Percentiles rank a stretch among this genome's conserved stretches.
These are phyloP conservation scores for Orobanche coerulescens DNA, from an alignment of 257 asterid species.

Conservation along the genomic window DNA sequence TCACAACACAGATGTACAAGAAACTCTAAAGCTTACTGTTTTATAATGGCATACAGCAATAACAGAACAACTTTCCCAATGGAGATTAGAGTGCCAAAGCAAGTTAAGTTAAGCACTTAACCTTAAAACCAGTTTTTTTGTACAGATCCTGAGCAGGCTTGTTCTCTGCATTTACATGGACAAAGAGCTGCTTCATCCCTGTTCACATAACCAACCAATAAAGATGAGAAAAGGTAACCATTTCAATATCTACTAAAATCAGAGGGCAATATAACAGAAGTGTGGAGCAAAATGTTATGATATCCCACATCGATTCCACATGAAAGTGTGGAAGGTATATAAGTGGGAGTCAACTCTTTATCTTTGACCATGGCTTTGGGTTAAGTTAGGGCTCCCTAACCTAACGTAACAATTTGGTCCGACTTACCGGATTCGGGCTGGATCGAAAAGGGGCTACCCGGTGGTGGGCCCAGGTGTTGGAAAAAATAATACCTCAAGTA, in stretches of 20 bases:
- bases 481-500: too few relatives aligned
- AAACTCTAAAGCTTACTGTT: neutral
- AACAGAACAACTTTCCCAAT: neutral
- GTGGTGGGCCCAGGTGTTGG: too few relatives aligned
- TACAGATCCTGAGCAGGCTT: slow-evolving; percentile 68
- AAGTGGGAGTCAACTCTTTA: too few relatives aligned
- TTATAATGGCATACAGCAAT: neutral
- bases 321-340: too few relatives aligned
- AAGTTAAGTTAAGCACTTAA: slow-evolving; percentile 20
- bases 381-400: too few relatives aligned
- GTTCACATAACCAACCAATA: slow-evolving; percentile 28
- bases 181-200: slow-evolving; percentile 73
- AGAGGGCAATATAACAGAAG: slow-evolving; percentile 2
- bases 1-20: neutral
- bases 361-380: too few relatives aligned
- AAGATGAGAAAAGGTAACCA: neutral
- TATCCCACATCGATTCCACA: too few relatives aligned
- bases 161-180: slow-evolving; percentile 79
- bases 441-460: too few relatives aligned
- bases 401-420: too few relatives aligned
- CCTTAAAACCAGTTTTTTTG: slow-evolving; percentile 73
- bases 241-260: neutral
- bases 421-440: too few relatives aligned
- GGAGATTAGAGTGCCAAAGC: neutral
- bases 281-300: neutral